A percentile compares a stretch with the other conserved stretches of the same genome.
phyloP scores from a whole-genome alignment of 164 flowering plant species.

The Vitis cinerea region DNA sequence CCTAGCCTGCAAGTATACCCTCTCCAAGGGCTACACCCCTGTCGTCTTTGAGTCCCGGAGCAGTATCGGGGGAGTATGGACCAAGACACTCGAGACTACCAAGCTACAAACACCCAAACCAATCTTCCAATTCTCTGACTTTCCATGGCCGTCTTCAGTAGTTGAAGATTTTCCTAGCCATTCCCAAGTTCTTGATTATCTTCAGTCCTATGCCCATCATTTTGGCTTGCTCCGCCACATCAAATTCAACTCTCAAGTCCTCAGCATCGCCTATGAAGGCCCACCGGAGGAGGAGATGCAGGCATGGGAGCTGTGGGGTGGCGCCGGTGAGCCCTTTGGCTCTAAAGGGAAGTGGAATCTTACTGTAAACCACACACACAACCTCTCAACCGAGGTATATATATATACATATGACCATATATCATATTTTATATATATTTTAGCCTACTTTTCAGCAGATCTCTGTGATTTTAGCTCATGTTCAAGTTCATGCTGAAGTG shows the following conservation, averaged over 20 bases:
- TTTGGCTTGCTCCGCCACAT: conserved; percentile 7
- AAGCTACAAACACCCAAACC: conserved; percentile 29
- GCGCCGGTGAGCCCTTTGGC: conserved; percentile 14
- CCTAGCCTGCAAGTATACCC: conserved; percentile 35
- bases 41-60: conserved; percentile 27
- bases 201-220: conserved; percentile 21
- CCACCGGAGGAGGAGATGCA: conserved; percentile 10
- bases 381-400: conserved; percentile 20
- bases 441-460: no score
- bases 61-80: conserved; percentile 35
- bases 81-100: conserved; percentile 21
- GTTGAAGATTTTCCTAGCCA: conserved; percentile 14
- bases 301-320: conserved; percentile 17
- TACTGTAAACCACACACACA: conserved; percentile 8
- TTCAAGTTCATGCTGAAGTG: no score
- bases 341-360: conserved; percentile 17
- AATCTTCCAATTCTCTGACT: conserved; percentile 30
- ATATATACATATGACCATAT: no score
- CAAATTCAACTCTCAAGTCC: conserved; percentile 16
- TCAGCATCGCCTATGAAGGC: conserved; percentile 10
- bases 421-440: no score
- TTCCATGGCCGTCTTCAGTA: conserved; percentile 38
- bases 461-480: no score
- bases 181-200: conserved; percentile 15
- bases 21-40: conserved; percentile 30